Conservation (phyloP, 345 rosid species). For the Geranium rotundifolium region DNA sequence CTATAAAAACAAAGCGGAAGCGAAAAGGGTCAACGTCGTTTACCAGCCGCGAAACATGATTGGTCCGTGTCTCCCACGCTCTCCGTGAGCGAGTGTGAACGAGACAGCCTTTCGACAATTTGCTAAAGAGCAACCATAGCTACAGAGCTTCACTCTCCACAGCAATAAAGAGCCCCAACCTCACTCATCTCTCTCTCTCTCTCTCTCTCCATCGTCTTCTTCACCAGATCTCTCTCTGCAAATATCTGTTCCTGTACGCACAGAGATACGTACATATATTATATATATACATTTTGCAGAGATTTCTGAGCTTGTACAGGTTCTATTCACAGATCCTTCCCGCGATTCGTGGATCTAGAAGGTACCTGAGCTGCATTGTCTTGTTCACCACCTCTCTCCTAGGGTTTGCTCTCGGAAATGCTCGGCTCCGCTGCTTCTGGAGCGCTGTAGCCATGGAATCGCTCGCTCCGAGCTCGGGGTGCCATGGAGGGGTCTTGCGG, state of each 20-base stretch:
- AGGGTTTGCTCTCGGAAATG: conserved; percentile 32
- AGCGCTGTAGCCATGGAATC: conserved; percentile 3
- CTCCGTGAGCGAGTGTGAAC: too few species aligned
- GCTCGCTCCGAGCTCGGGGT: conserved; percentile 15
- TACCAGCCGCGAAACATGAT: too few species aligned
- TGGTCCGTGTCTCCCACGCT: too few species aligned
- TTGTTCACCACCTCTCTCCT: conserved; percentile 17
- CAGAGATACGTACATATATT: too few species aligned
- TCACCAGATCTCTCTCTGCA: conserved; percentile 11
- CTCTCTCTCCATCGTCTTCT: conserved; percentile 2
- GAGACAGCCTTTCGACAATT: too few species aligned
- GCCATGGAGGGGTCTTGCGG: conserved; percentile 19
- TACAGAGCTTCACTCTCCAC: too few species aligned
- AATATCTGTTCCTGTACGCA: background rate
- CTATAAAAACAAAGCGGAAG: too few species aligned
- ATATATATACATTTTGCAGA: background rate
- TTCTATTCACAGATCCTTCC: conserved; percentile 17
- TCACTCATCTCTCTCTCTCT: background rate
- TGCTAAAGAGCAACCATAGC: too few species aligned
- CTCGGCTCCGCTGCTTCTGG: background rate
- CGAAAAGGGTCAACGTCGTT: too few species aligned
- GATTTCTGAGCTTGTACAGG: background rate
- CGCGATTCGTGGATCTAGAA: conserved; percentile 66
- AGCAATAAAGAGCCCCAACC: too few species aligned
- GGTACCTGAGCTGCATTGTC: conserved; percentile 19